Base-by-base conservation (phyloP, 371 early-diverging fungal genomes). In the Sporodiniella umbellata region DNA sequence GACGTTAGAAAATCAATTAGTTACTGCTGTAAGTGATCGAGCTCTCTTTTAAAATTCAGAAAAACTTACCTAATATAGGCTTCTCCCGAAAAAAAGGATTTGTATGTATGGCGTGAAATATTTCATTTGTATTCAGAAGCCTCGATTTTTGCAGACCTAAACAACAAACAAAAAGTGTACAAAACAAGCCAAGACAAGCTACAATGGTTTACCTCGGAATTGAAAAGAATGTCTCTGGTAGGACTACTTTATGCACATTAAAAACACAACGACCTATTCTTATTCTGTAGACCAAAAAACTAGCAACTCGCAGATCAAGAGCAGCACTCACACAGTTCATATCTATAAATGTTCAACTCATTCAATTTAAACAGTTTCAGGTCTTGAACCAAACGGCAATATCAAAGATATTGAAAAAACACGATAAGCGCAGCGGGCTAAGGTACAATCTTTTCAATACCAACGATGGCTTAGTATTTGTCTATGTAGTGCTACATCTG, bases 401-500 rank as follows among this genome's bases (percentile, higher is more conserved):
- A 56, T 77, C 74, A 22, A 89, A 89, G 59, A 87, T 89, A 7
- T 64, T 90, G 11, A 89, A 89, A 66, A 89, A 89, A 53, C 88
- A 88, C 48, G 90, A 89, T 62, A 89, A 89, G 57, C 71, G 84
- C 38, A 85, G 87, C 6, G 81, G 80, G 3, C 51, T 87, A 33
- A 61, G 54, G 78, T 78, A 70, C 35, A 59, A 46, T n/a, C n/a
- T 17, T 19, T 12, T 10, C 23, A 11, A 17, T 22, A 49, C 25
- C 15, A 38, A 35, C 38, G 2, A 26, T 43, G 23, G n/a, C 21
- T 7, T 15, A 18, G 38, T 42, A 11, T 44, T 24, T 52, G 54
- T 11, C 23, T 33, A 23, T 42, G 24, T 46, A 68, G 67, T 38
- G 67, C 66, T 0, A 58, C 56, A 33, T 55, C 66, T 7, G 67